Percentiles rank a stretch among this genome's conserved stretches.
Evolutionary conservation across 352 stramenopile species (phyloP).

Genomic region (Pythium volutum): DNA sequence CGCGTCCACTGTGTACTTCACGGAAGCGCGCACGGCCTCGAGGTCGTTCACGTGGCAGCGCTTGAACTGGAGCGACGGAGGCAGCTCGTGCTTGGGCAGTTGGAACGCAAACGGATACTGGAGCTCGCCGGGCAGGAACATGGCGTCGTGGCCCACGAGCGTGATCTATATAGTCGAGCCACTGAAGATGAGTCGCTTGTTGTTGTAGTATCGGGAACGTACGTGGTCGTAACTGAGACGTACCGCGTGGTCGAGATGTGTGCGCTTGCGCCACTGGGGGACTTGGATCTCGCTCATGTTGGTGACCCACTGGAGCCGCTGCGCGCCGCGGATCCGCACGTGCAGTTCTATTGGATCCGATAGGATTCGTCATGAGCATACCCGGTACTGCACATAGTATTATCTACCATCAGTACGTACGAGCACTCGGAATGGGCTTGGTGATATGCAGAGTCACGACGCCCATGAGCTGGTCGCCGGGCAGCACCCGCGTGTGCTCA

Average conservation of each 20-base stretch:
- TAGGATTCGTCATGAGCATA: too few relatives aligned
- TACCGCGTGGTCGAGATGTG: background rate
- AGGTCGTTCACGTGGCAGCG: conserved; percentile 6
- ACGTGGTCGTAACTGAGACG: too few relatives aligned
- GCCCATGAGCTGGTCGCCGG: background rate
- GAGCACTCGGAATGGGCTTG: conserved; percentile 1
- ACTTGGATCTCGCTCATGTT: background rate
- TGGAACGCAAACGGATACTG: conserved; percentile 10
- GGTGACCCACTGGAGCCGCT: background rate
- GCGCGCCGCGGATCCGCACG: background rate
- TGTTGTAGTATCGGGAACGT: background rate
- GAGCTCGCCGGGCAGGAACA: conserved; percentile 5
- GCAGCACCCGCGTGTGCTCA: background rate
- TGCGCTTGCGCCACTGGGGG: background rate
- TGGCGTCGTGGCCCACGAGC: background rate
- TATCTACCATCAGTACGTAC: too few relatives aligned
- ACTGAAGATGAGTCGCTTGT: background rate
- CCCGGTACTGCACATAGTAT: too few relatives aligned
- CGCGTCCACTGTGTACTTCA: background rate
- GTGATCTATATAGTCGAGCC: background rate
- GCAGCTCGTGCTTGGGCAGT: background rate
- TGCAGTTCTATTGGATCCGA: background rate
- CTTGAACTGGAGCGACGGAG: background rate
- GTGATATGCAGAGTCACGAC: background rate
- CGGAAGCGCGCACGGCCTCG: background rate